phyloP scores from a whole-genome alignment of 2,329 filamentous ascomycete genomes.

The Aspergillus chevalieri region DNA sequence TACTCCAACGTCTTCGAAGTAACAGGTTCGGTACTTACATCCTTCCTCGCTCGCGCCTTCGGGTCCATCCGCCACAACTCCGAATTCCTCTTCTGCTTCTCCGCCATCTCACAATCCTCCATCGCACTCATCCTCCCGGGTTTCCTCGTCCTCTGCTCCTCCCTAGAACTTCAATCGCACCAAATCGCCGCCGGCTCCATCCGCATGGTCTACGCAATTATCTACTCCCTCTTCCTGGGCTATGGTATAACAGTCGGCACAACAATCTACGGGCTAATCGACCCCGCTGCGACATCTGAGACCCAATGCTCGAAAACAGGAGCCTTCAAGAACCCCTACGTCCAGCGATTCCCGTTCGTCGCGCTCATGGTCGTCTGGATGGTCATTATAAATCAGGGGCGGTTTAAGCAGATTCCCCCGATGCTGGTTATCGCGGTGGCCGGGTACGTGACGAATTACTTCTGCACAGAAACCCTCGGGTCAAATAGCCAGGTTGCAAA shows the following conservation, averaged over 20 bases:
- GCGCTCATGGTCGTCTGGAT: conserved; percentile 66
- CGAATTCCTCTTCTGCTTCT: conserved; percentile 59
- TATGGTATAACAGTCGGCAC: conserved; percentile 66
- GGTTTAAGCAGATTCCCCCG: conserved; percentile 68
- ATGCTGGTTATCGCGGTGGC: conserved; percentile 69
- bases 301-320: conserved; percentile 46
- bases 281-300: conserved; percentile 47
- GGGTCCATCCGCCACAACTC: conserved; percentile 29
- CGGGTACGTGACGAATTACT: conserved; percentile 71
- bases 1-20: conserved; percentile 61
- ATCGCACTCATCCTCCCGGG: conserved; percentile 70
- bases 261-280: conserved; percentile 57
- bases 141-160: conserved; percentile 56
- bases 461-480: conserved; percentile 59
- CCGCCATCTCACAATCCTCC: conserved; percentile 64
- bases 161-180: conserved; percentile 62
- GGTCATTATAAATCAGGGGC: conserved; percentile 73
- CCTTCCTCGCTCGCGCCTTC: conserved; percentile 63
- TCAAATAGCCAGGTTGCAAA: conserved; percentile 69
- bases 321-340: conserved; percentile 37
- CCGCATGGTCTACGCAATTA: conserved; percentile 67
- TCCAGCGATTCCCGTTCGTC: conserved; percentile 65
- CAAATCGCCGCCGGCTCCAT: conserved; percentile 66
- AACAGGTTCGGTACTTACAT: conserved; percentile 57
- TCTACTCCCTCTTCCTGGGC: conserved; percentile 66